Evolutionary conservation across 2,329 filamentous ascomycete species (phyloP).

Genomic region (Colletotrichum euphorbiae): DNA sequence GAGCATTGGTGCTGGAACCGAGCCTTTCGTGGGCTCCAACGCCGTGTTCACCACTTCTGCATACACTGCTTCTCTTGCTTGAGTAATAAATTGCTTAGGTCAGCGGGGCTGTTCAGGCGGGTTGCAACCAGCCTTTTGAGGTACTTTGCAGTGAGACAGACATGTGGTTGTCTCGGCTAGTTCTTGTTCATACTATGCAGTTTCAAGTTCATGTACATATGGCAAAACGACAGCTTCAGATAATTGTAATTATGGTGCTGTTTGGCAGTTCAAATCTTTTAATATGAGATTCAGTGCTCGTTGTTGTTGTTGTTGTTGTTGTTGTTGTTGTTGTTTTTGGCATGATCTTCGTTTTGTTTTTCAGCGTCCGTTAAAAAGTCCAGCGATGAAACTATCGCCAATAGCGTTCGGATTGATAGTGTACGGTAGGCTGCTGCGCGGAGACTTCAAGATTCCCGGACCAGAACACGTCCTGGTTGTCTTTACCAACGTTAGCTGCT

Average conservation of each 20-base stretch:
- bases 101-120: not conserved
- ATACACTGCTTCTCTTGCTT: conserved; percentile 29
- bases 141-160: conserved; percentile 21
- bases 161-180: conserved; percentile 4
- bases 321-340: too few species aligned
- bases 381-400: conserved; percentile 15
- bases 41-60: conserved; percentile 42
- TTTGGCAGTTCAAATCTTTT: too few species aligned
- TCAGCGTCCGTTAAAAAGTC: too few species aligned
- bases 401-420: conserved; percentile 34
- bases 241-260: too few species aligned
- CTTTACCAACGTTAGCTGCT: conserved; percentile 31
- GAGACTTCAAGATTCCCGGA: conserved; percentile 52
- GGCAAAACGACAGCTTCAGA: too few species aligned
- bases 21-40: conserved; percentile 65
- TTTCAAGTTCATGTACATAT: conserved; percentile 10
- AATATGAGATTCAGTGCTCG: too few species aligned
- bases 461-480: conserved; percentile 51
- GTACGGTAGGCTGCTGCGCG: conserved; percentile 38
- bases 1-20: conserved; percentile 65
- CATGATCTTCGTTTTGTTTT: too few species aligned
- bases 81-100: conserved; percentile 1
- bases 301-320: too few species aligned
- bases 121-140: not conserved
- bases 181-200: not conserved